These are phyloP conservation scores for Pyrenochaeta sp. DNA, from an alignment of 2,329 filamentous ascomycete species.

Conservation along the genomic window DNA sequence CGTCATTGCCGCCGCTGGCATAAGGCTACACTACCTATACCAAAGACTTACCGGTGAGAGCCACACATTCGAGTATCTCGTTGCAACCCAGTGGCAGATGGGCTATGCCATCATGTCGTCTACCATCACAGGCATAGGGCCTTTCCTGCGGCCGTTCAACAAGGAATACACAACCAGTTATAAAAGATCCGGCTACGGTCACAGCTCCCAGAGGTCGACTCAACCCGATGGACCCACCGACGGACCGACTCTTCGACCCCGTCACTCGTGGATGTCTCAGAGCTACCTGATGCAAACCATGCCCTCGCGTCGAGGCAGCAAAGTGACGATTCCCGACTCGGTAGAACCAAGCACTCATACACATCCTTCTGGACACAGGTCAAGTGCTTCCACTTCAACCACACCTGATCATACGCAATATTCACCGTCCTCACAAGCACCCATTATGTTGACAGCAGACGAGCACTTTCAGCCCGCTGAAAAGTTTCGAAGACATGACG, in stretches of 20 bases:
- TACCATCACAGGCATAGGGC: slow-evolving; percentile 43
- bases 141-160: slow-evolving; percentile 45
- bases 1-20: slow-evolving; percentile 32
- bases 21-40: slow-evolving; percentile 38
- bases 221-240: not conserved
- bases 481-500: slow-evolving; percentile 26
- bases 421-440: slow-evolving; percentile 12
- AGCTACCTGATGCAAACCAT: slow-evolving; percentile 23
- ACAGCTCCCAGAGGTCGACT: slow-evolving; percentile 1
- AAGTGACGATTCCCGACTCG: slow-evolving; percentile 4
- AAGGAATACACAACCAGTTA: slow-evolving; percentile 32
- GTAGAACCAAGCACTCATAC: not conserved
- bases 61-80: slow-evolving; percentile 35
- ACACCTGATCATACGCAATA: slow-evolving; percentile 11
- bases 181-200: slow-evolving; percentile 16
- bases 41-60: slow-evolving; percentile 20
- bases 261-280: slow-evolving; percentile 19
- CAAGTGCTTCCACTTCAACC: slow-evolving; percentile 5
- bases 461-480: slow-evolving; percentile 34
- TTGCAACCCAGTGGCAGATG: slow-evolving; percentile 47
- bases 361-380: not conserved
- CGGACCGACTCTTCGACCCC: not conserved
- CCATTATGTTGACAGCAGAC: slow-evolving; percentile 25
- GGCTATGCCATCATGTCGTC: slow-evolving; percentile 46
- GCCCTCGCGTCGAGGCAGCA: slow-evolving; percentile 11